phyloP scores from a whole-genome alignment of 208 protist genomes.

The Crithidia brevicula region DNA sequence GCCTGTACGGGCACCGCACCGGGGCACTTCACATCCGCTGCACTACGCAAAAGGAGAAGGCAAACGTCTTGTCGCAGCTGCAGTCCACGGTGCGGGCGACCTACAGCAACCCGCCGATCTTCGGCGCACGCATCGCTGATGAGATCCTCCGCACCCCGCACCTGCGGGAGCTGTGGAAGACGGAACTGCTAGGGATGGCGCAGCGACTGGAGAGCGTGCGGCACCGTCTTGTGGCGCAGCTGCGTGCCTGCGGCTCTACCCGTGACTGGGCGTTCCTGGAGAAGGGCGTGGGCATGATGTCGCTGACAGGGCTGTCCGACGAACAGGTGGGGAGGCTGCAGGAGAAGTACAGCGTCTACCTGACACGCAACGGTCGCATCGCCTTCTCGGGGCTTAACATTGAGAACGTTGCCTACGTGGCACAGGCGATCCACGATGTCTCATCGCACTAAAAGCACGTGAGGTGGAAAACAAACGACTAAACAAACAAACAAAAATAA shows the following conservation, averaged over 20 bases:
- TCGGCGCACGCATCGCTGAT: constrained; percentile 93
- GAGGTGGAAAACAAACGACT: too few species aligned
- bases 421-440: constrained; percentile 68
- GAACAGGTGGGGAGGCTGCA: constrained; percentile 60
- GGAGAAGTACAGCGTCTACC: constrained; percentile 74
- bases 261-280: constrained; percentile 93
- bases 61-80: constrained; percentile 91
- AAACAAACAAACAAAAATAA: too few species aligned
- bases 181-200: constrained; percentile 91
- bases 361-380: constrained; percentile 75
- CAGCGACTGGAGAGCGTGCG: constrained; percentile 72
- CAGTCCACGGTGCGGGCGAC: constrained; percentile 92
- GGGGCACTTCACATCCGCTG: constrained; percentile 91
- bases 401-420: constrained; percentile 78
- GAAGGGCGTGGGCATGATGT: constrained; percentile 97
- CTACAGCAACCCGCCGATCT: constrained; percentile 97
- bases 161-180: constrained; percentile 80
- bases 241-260: constrained; percentile 63
- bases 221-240: constrained; percentile 55
- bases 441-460: constrained; percentile 29
- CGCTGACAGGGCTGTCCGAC: constrained; percentile 92
- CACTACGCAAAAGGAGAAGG: constrained; percentile 50
- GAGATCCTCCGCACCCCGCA: constrained; percentile 83
- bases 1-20: constrained; percentile 96
- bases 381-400: constrained; percentile 75